phyloP scores from a whole-genome alignment of 2,329 filamentous ascomycete species.

The Fusarium xylarioides region DNA sequence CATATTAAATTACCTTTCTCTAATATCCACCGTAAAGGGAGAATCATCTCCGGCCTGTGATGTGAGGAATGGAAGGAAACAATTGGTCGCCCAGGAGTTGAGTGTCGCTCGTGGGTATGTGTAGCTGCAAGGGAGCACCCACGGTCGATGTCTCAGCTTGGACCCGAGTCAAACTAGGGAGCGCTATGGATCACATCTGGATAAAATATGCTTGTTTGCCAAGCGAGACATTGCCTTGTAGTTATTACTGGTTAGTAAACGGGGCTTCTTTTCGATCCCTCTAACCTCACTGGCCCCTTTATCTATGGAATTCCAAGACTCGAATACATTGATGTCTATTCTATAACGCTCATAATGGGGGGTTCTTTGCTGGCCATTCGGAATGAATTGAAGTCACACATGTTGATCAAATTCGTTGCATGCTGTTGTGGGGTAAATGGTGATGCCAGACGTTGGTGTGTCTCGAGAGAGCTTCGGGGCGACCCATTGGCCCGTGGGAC shows the following conservation, averaged over 20 bases:
- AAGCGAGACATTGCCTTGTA: background rate
- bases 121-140: background rate
- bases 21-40: too few relatives aligned
- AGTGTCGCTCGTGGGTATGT: background rate
- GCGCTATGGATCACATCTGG: background rate
- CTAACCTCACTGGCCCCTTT: background rate
- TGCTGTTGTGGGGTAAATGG: background rate
- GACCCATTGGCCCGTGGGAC: too few relatives aligned
- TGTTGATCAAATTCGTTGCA: fast-evolving
- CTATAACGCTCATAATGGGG: fast-evolving
- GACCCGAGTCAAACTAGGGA: background rate
- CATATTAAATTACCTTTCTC: fast-evolving
- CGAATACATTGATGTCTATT: background rate
- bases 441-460: background rate
- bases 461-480: background rate
- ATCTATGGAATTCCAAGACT: too few relatives aligned
- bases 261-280: background rate
- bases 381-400: too few relatives aligned
- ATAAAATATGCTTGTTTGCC: background rate
- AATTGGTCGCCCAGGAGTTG: background rate
- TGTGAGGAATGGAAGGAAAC: background rate
- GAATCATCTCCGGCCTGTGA: background rate
- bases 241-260: background rate
- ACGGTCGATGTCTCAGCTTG: background rate
- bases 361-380: fast-evolving